phyloP scores from a whole-genome alignment of 805 yeast species.

The Lachancea sp. region DNA sequence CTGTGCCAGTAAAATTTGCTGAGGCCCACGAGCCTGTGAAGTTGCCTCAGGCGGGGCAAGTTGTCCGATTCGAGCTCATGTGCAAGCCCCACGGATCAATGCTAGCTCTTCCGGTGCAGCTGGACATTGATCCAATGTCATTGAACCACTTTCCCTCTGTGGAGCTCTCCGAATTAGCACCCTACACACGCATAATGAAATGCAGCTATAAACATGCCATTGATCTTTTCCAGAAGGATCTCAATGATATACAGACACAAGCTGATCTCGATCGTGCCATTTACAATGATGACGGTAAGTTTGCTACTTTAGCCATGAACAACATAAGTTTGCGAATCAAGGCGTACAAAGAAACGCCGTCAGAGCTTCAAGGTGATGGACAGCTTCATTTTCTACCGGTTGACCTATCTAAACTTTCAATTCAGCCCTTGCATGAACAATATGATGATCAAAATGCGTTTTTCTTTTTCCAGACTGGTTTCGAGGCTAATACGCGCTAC shows the following conservation, averaged over 20 bases:
- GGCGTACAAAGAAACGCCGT: constrained; percentile 25
- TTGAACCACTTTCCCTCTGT: constrained; percentile 53
- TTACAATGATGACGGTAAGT: constrained; percentile 55
- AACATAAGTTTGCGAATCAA: constrained; percentile 46
- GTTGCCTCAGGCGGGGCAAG: constrained; percentile 50
- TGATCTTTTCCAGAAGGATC: constrained; percentile 54
- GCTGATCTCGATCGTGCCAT: constrained; percentile 51
- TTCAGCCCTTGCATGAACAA: constrained; percentile 9
- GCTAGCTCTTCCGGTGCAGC: constrained; percentile 45
- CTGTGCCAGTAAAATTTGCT: constrained; percentile 56
- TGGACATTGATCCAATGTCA: constrained; percentile 33
- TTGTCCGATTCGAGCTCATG: constrained; percentile 61
- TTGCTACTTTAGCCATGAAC: constrained; percentile 47
- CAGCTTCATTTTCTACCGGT: neutral
- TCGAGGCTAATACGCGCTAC: constrained; percentile 57
- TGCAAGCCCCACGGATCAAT: constrained; percentile 40
- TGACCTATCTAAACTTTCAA: constrained; percentile 11
- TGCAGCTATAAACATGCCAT: constrained; percentile 52
- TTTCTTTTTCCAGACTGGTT: constrained; percentile 74
- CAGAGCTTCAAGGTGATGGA: constrained; percentile 5
- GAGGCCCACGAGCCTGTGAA: constrained; percentile 49
- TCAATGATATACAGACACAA: constrained; percentile 44
- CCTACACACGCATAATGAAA: constrained; percentile 62
- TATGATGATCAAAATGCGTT: constrained; percentile 42
- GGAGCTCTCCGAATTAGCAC: constrained; percentile 34